Conservation (phyloP, 495 filamentous ascomycete genomes). For the Neurospora terricola region DNA sequence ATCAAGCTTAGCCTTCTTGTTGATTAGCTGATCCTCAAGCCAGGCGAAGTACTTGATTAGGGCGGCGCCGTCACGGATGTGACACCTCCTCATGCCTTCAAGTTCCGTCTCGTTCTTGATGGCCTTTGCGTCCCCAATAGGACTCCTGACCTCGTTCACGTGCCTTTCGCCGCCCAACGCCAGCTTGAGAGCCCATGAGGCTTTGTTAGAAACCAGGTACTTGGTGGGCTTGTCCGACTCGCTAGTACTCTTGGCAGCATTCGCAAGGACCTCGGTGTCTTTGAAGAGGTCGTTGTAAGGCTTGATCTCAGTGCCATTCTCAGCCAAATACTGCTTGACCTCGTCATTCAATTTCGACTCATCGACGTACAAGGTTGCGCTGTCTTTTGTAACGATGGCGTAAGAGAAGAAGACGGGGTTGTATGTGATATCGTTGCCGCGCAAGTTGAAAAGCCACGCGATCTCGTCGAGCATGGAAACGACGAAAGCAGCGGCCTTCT, state of each 20-base stretch:
- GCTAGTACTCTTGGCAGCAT: constrained; percentile 28
- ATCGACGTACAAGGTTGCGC: constrained; percentile 79
- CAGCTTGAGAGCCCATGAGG: constrained; percentile 87
- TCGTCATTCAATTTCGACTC: constrained; percentile 63
- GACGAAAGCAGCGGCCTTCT: constrained; percentile 78
- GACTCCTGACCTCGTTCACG: constrained; percentile 80
- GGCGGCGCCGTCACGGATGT: constrained; percentile 89
- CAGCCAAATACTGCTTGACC: constrained; percentile 58
- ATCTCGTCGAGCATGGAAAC: constrained; percentile 96
- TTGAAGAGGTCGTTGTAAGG: constrained; percentile 80
- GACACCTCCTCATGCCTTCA: constrained; percentile 87
- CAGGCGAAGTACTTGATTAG: constrained; percentile 91
- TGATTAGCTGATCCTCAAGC: constrained; percentile 79
- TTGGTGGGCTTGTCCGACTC: constrained; percentile 41
- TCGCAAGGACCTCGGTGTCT: constrained; percentile 56
- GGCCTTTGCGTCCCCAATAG: constrained; percentile 90
- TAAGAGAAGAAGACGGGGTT: constrained; percentile 99
- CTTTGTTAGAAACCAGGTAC: constrained; percentile 78
- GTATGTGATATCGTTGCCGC: constrained; percentile 94
- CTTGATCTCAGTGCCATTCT: constrained; percentile 59
- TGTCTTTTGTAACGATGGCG: constrained; percentile 72
- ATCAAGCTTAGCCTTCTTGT: constrained; percentile 64
- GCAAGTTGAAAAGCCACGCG: constrained; percentile 94
- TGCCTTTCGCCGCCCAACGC: constrained; percentile 80
- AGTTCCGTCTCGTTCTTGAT: constrained; percentile 90